A percentile compares a stretch with the other conserved stretches of the same genome.
These are phyloP conservation scores for Agrostemma githago DNA, from an alignment of 148 eudicot species.

Conservation along the genomic window DNA sequence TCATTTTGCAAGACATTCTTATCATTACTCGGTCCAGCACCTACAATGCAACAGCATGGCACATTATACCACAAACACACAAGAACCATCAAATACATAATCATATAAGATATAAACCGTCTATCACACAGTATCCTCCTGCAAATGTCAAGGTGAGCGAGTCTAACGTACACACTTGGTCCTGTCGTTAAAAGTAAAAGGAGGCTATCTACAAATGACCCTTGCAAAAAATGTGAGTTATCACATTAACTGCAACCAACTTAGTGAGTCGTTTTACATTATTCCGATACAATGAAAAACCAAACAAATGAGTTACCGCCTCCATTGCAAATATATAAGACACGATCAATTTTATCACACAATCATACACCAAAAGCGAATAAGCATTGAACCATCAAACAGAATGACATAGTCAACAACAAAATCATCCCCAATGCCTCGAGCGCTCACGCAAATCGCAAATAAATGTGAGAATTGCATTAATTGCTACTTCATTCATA, in stretches of 20 bases:
- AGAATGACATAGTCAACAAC: too few relatives aligned
- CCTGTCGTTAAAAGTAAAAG: not conserved
- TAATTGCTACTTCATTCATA: too few relatives aligned
- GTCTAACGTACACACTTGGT: not conserved
- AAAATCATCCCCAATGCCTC: too few relatives aligned
- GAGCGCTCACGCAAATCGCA: too few relatives aligned
- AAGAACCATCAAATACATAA: conserved; percentile 4
- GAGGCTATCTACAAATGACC: not conserved
- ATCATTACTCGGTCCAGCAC: conserved; percentile 20
- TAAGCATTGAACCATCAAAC: not conserved
- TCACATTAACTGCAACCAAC: not conserved
- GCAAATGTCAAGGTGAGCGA: not conserved
- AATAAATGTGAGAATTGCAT: too few relatives aligned
- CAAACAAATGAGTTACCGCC: not conserved
- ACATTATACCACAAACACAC: conserved; percentile 6
- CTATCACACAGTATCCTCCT: not conserved
- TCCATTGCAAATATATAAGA: not conserved
- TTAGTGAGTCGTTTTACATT: too few relatives aligned
- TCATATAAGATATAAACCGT: not conserved
- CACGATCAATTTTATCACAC: not conserved
- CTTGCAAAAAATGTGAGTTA: not conserved
- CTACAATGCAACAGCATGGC: conserved; percentile 19
- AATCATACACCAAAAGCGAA: not conserved
- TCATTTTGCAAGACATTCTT: conserved; percentile 17
- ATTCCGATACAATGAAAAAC: too few relatives aligned